Evolutionary conservation across 169 alveolate species (phyloP), one percentile per base, ranked within the genome.

Genomic region (Plasmodium gonderi): DNA sequence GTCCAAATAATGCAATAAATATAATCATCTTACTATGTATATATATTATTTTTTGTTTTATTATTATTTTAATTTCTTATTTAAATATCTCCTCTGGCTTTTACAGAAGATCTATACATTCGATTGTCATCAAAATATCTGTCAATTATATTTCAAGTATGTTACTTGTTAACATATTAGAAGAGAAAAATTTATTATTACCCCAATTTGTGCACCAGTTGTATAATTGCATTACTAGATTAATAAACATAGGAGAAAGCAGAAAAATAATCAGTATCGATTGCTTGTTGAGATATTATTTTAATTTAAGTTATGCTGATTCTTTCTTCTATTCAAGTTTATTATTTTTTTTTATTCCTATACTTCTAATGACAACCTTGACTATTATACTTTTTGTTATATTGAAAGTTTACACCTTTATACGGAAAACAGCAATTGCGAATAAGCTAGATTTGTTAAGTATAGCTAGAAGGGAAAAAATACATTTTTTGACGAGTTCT

Each of bases 81-180:
- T 92, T 96, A 91, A 96, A 96, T 92, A 96, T 96, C 2, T 93
- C 97, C 42, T 97, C 98, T 26, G 98, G 98, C 0, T 96, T 92
- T 91, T 95, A 96, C 80, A 87, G 98, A 36, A 74, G 96, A n/a
- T 96, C 98, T 12, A 96, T 96, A 26, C 98, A 96, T 94, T 96
- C 98, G 1, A 95, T 96, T 42, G 98, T 96, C 64, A 96, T 96
- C 49, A 96, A 96, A 90, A 96, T 96, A 33, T 97, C 98, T 11
- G 94, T 96, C 38, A 96, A 96, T 87, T 96, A 94, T 81, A 68
- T 95, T 33, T 91, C 96, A 3, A 91, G 98, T 45, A 95, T 96
- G 96, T 80, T 97, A 17, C 97, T 96, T 9, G 69, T 96, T 33
- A 80, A 80, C 12, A 96, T 96, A 49, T 78, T 96, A 29, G 95